These are phyloP conservation scores for Fusarium transvaalense DNA, from an alignment of 2,329 filamentous ascomycete species.

Conservation along the genomic window DNA sequence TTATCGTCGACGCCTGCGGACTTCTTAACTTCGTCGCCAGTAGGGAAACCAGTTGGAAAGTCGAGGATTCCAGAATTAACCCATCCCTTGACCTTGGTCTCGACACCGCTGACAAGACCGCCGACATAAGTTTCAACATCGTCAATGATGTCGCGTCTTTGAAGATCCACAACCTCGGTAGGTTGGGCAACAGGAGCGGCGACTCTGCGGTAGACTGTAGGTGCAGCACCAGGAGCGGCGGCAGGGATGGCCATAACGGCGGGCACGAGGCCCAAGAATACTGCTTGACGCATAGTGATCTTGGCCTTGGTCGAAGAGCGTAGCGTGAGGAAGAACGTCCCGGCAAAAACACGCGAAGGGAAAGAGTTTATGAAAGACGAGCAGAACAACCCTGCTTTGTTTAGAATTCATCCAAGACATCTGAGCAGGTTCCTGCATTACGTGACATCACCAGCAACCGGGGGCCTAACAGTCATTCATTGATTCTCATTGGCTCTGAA, in stretches of 20 bases:
- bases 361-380: slow-evolving; percentile 1
- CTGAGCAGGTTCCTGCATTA: slow-evolving; percentile 40
- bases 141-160: slow-evolving; percentile 53
- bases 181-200: slow-evolving; percentile 43
- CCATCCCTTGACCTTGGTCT: slow-evolving; percentile 69
- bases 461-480: slow-evolving; percentile 14
- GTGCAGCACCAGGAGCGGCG: slow-evolving; percentile 40
- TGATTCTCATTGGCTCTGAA: slow-evolving; percentile 25
- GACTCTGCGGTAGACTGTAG: slow-evolving; percentile 30
- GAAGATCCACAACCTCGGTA: slow-evolving; percentile 41
- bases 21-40: slow-evolving; percentile 69
- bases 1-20: slow-evolving; percentile 71
- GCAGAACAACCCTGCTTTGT: slow-evolving; percentile 25
- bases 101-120: slow-evolving; percentile 64
- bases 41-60: slow-evolving; percentile 76
- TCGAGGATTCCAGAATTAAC: slow-evolving; percentile 74
- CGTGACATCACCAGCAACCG: slow-evolving; percentile 36
- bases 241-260: slow-evolving; percentile 43
- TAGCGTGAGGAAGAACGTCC: neutral
- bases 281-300: slow-evolving; percentile 36
- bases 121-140: slow-evolving; percentile 65
- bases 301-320: neutral
- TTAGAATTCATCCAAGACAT: slow-evolving; percentile 9
- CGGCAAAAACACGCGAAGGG: slow-evolving; percentile 1
- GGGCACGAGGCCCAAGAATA: slow-evolving; percentile 43